Evolutionary conservation across 805 yeast species (phyloP), one percentile per base, ranked within the genome.

Genomic region (Ogataea pilisensis): DNA sequence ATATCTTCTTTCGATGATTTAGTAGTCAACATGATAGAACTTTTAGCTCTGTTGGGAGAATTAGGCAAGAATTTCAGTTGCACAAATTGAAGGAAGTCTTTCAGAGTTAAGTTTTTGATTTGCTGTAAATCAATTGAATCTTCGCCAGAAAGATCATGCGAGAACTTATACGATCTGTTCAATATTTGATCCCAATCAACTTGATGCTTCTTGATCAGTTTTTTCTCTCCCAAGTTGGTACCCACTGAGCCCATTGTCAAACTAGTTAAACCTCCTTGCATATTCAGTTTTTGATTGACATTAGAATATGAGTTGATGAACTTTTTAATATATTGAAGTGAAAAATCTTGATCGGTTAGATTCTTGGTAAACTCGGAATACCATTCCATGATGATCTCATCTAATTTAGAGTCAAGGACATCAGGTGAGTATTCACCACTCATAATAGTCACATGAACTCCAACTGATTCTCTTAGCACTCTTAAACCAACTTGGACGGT

Each of bases 401-500:
- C 74, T 19, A 82, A 68, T 38, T 72, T 70, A 0, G 41, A 37
- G 29, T 70, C 71, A 7, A 83, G 45, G 8, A 58, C 61, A 1
- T 52, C 51, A 2, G 81, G 73, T 0, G 63, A 42, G 39, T 65
- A 65, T 2, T 60, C 61, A 13, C 73, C 71, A 46, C 87, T 78
- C 68, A 80, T 72, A 0, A 81, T 58, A 1, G 76, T 65, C 9
- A 84, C 59, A 49, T 78, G 82, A 3, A 82, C 44, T 1, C 91
- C 91, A 25, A 74, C 57, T 0, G 80, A 72, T 18, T 69, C 66
- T 39, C 79, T 64, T 22, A 76, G 57, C 0, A 73, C 50, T 43
- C 85, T 61, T 20, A 71, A 41, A 0, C 88, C 88, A 17, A 80
- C 75, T n/a, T 72, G 48, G 0, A 81, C 76, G 5, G 72, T 67